These are phyloP conservation scores for Ophiostoma quercus DNA, from an alignment of 2,329 filamentous ascomycete genomes.

Conservation along the genomic window DNA sequence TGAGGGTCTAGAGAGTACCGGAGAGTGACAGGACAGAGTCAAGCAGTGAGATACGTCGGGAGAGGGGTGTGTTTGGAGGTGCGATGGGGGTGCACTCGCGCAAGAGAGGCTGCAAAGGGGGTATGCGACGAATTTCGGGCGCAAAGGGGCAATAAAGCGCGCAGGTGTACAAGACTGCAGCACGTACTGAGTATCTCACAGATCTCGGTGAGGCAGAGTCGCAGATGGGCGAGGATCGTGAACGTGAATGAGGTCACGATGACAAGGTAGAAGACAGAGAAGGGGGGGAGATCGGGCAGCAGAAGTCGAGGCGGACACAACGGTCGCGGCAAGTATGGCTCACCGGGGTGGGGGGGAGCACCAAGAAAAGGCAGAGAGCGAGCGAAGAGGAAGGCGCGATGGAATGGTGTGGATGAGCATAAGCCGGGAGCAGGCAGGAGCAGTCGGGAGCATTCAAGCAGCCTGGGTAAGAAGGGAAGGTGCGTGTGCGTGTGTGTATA, in stretches of 20 bases:
- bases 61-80: neutral
- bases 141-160: neutral
- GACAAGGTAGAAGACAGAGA: neutral
- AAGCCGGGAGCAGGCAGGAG: neutral
- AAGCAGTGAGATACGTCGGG: neutral
- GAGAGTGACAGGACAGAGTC: neutral
- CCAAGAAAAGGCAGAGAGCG: neutral
- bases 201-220: conserved; percentile 7
- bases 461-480: neutral
- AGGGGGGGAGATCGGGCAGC: neutral
- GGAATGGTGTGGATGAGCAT: neutral
- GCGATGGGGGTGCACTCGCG: neutral
- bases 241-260: neutral
- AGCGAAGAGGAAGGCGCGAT: neutral
- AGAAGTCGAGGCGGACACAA: neutral
- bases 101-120: neutral
- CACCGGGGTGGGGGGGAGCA: neutral
- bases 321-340: neutral
- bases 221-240: neutral
- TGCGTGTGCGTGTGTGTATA: neutral
- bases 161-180: neutral
- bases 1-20: neutral
- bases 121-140: neutral
- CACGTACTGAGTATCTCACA: neutral
- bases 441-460: neutral